Base-by-base conservation (phyloP, 2,329 filamentous ascomycete genomes). In the Cercospora sp. region DNA sequence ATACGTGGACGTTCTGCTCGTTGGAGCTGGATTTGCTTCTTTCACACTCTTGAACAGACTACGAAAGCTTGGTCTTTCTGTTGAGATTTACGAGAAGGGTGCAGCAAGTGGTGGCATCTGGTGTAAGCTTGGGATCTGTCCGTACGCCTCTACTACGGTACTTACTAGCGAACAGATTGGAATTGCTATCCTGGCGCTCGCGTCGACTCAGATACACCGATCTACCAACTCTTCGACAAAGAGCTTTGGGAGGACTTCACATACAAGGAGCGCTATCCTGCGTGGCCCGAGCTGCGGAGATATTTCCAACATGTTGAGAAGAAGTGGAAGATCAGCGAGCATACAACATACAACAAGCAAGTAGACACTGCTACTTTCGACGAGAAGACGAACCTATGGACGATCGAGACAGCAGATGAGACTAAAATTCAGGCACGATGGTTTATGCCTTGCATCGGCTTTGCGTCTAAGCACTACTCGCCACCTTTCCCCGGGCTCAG, bases 301-400 rank as follows among this genome's bases (percentile, higher is more conserved):
- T 90, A 90, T 75, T 89, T 90, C 72, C 82, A 87, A 28, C 84
- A 87, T 60, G 83, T 88, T 8, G 87, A 88, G 64, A 84, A 84
- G 66, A 82, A 85, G 10, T 73, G 87, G 23, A 78, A 82, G 23
- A 77, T 89, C 18, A 85, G 83, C 72, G 87, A 87, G 70, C 85
- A 88, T 69, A 82, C 80, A 20, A 80, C 83, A 1, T 88, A 87
- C 77, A 83, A 87, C 69, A 87, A 84, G 1, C 81, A 84, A 8
- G 86, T 89, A 3, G 78, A 83, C 0, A 80, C 81, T 13, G 86
- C 84, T 5, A 79, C 82, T 1, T 88, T 86, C 60, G 82, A 87
- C 62, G 82, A 82, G n/a, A 70, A 73, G 2, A 76, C 77, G 0
- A 82, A 82, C 0, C 82, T 80, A 62, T 89, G 87, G 87, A 76